Base-by-base conservation (phyloP, 1,284 basidiomycete species). In the Marasmius sp. region DNA sequence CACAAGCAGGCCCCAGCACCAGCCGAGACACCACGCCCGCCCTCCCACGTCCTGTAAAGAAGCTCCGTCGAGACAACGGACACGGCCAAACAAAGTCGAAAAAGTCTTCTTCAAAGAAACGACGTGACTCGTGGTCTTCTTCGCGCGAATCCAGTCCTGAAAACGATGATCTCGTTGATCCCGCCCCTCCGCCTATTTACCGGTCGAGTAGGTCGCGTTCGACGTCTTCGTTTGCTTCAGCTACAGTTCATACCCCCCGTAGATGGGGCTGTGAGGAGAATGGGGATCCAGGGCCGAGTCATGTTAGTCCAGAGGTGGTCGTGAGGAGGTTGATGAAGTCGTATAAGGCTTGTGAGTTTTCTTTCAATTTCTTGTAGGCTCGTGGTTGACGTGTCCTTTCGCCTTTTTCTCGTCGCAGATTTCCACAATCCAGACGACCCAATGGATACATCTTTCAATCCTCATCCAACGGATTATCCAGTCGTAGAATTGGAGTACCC, bases 401-500 rank as follows among this genome's bases (percentile, higher is more conserved):
- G 37, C 38, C 62, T 59, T 50, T 53, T 18, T 55, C 41, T 55
- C 27, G 34, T 43, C 61, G 6, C 57, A 92, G 89, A 86, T 70
- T 92, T 92, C 67, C 78, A 70, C 59, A 89, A 92, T 69, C 84
- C 79, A 4, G 70, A 82, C 27, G 82, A 92, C 68, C 80, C 82
- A 3, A 69, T 74, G 11, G 87, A 92, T 72, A 80, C 64, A 61
- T 79, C 79, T 0, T 92, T 88, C 66, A 81, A 87, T 50, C 83
- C 84, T 0, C 76, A 85, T 70, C 79, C 82, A n/a, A 81, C 79
- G 4, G 66, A 80, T 57, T 83, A 83, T 67, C 90, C 90, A 11
- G 75, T 78, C 2, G 81, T 79, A 49, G 86, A 88, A 66, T 76
- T 92, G 48, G 89, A 92, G 70, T 92, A 89, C 69, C 90, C 90